Evolutionary conservation across 2,329 filamentous ascomycete genomes (phyloP).

Genomic region (Pyrenophora seminiperda): DNA sequence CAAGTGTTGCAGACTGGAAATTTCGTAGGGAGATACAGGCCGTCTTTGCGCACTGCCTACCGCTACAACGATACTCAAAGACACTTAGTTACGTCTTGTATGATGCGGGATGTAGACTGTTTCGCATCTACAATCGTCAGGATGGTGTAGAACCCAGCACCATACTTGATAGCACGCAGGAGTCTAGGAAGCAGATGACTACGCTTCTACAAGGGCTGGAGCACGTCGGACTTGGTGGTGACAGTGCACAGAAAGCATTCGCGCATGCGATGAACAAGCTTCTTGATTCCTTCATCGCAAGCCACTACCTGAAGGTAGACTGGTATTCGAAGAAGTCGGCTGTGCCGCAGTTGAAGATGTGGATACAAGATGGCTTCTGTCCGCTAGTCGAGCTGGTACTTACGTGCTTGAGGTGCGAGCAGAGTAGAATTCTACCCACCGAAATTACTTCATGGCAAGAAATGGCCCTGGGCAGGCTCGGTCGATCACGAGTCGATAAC

Average conservation of each 20-base stretch:
- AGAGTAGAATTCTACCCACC: conserved; percentile 32
- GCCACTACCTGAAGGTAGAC: conserved; percentile 64
- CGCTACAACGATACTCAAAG: conserved; percentile 55
- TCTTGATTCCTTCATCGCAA: conserved; percentile 66
- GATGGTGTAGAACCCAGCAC: conserved; percentile 28
- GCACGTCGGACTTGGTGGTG: conserved; percentile 70
- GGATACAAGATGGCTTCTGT: conserved; percentile 71
- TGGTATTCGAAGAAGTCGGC: conserved; percentile 63
- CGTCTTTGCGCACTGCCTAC: conserved; percentile 67
- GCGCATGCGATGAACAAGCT: conserved; percentile 71
- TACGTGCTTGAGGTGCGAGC: conserved; percentile 42
- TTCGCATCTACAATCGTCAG: conserved; percentile 44
- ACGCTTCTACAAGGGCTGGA: conserved; percentile 64
- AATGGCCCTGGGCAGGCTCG: conserved; percentile 70
- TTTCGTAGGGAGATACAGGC: conserved; percentile 68
- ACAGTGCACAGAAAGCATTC: conserved; percentile 71
- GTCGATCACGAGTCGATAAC: conserved; percentile 70
- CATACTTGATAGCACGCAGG: conserved; percentile 25
- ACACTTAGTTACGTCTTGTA: conserved; percentile 62
- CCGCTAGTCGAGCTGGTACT: conserved; percentile 68
- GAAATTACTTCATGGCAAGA: conserved; percentile 72
- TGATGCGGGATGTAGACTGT: conserved; percentile 57
- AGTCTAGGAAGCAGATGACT: conserved; percentile 59
- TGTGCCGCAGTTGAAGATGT: conserved; percentile 64
- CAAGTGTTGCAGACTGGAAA: conserved; percentile 42